phyloP scores from a whole-genome alignment of 2,329 filamentous ascomycete species.

The Ceratocystis huliohia region DNA sequence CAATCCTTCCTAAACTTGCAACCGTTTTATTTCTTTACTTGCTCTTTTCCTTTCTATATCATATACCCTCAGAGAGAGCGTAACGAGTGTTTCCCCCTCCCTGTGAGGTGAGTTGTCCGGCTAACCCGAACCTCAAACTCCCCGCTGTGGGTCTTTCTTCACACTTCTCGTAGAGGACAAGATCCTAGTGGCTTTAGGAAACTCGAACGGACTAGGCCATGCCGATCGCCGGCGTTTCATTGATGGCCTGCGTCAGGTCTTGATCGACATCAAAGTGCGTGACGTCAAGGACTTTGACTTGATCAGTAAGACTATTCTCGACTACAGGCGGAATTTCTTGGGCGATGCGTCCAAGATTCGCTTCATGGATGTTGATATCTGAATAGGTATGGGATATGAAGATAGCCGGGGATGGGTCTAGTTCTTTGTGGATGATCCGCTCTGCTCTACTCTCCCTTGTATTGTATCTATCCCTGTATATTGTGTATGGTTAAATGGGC shows the following conservation, averaged over 20 bases:
- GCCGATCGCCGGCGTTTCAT: slow-evolving; percentile 51
- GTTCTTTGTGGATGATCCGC: neutral
- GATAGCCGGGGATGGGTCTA: too few relatives aligned
- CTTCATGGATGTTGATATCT: slow-evolving; percentile 18
- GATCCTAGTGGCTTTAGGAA: slow-evolving; percentile 59
- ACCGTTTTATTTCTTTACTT: neutral
- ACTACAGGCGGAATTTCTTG: slow-evolving; percentile 52
- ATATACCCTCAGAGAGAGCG: slow-evolving; percentile 5
- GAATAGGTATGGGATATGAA: neutral
- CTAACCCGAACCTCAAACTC: slow-evolving; percentile 1
- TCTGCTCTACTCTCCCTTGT: too few relatives aligned
- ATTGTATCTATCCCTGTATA: too few relatives aligned
- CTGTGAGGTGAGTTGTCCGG: slow-evolving; percentile 8
- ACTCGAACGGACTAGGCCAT: slow-evolving; percentile 49
- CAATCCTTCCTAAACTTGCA: too few relatives aligned
- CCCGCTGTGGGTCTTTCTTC: slow-evolving; percentile 3
- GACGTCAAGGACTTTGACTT: slow-evolving; percentile 53
- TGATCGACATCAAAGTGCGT: slow-evolving; percentile 46
- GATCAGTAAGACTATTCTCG: slow-evolving; percentile 54
- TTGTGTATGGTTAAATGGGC: too few relatives aligned
- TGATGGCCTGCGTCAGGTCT: slow-evolving; percentile 46
- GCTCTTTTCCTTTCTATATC: neutral
- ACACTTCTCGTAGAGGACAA: slow-evolving; percentile 46
- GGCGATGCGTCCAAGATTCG: slow-evolving; percentile 49
- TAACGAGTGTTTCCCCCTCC: slow-evolving; percentile 8